phyloP scores from a whole-genome alignment of 768 basidiomycete genomes.

The Mycena latifolia region DNA sequence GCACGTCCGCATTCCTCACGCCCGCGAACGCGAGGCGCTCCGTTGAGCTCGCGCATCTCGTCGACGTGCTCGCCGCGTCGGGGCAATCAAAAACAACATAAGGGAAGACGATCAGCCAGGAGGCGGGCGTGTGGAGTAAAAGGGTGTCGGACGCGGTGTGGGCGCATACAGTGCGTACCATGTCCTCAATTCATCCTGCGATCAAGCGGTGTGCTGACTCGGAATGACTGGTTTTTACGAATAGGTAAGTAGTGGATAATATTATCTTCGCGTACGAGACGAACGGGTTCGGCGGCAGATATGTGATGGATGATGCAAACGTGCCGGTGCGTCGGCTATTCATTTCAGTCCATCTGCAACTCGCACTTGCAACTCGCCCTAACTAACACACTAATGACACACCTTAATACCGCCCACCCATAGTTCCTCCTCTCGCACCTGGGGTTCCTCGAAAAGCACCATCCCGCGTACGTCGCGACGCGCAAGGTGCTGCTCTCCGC shows the following conservation, averaged over 20 bases:
- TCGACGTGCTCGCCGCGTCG: conserved; percentile 56
- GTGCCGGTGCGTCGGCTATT: conserved; percentile 75
- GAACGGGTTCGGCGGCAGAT: conserved; percentile 79
- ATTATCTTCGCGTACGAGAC: conserved; percentile 83
- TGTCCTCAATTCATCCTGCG: too few species aligned
- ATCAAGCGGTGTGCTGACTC: not conserved
- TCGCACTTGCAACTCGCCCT: too few species aligned
- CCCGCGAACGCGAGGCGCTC: conserved; percentile 89
- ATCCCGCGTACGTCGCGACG: conserved; percentile 75
- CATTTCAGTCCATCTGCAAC: too few species aligned
- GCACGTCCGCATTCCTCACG: conserved; percentile 78
- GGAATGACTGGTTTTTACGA: too few species aligned
- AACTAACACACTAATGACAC: too few species aligned
- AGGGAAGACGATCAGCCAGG: conserved; percentile 62
- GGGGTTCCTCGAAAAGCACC: conserved; percentile 73
- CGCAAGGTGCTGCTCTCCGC: conserved; percentile 70
- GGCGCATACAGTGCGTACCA: conserved; percentile 69
- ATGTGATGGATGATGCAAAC: conserved; percentile 90
- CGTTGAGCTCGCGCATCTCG: conserved; percentile 75
- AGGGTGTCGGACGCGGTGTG: conserved; percentile 72
- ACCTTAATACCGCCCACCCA: not conserved
- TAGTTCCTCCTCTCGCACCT: conserved; percentile 84
- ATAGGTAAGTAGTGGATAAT: conserved; percentile 66
- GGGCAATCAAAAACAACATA: conserved; percentile 49
- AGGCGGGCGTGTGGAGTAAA: conserved; percentile 69